Percentiles rank a stretch among this genome's conserved stretches.
Conservation (phyloP, 345 rosid species). For the Brassica cretica region DNA sequence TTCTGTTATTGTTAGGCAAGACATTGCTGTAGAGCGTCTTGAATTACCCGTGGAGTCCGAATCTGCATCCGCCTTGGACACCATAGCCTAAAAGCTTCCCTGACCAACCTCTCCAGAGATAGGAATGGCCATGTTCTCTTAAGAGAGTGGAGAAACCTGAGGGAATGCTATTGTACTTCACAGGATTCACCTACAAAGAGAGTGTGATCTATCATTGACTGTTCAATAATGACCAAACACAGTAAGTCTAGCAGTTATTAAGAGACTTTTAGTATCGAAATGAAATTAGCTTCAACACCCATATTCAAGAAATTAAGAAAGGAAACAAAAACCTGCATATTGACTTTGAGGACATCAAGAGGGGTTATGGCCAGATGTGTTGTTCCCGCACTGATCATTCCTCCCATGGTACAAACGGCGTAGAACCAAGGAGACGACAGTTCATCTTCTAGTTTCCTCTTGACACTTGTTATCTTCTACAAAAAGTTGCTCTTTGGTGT, state of each 20-base stretch:
- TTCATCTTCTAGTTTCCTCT: slow-evolving; percentile 27
- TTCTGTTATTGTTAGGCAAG: slow-evolving; percentile 44
- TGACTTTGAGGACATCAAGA: slow-evolving; percentile 70
- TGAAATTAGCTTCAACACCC: neutral
- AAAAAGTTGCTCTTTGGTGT: slow-evolving; percentile 24
- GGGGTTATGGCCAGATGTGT: slow-evolving; percentile 63
- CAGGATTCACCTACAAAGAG: slow-evolving; percentile 51
- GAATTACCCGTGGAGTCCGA: slow-evolving; percentile 60
- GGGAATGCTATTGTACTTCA: slow-evolving; percentile 51
- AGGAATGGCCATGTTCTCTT: slow-evolving; percentile 54
- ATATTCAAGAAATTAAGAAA: slow-evolving; percentile 13
- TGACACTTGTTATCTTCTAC: slow-evolving; percentile 33
- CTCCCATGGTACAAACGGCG: slow-evolving; percentile 54
- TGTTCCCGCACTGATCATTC: slow-evolving; percentile 71
- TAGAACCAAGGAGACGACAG: slow-evolving; percentile 44
- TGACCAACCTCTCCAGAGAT: slow-evolving; percentile 70
- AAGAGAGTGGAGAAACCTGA: slow-evolving; percentile 50
- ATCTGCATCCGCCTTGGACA: slow-evolving; percentile 66
- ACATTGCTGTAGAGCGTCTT: slow-evolving; percentile 53
- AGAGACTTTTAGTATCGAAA: neutral
- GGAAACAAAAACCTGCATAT: slow-evolving; percentile 55
- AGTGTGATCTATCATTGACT: neutral
- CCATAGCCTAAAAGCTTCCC: slow-evolving; percentile 64
- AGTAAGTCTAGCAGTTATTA: slow-evolving; percentile 2
- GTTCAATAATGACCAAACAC: neutral